These are phyloP conservation scores for Globisporangium mamillatum DNA, from an alignment of 352 stramenopile genomes.

Conservation along the genomic window DNA sequence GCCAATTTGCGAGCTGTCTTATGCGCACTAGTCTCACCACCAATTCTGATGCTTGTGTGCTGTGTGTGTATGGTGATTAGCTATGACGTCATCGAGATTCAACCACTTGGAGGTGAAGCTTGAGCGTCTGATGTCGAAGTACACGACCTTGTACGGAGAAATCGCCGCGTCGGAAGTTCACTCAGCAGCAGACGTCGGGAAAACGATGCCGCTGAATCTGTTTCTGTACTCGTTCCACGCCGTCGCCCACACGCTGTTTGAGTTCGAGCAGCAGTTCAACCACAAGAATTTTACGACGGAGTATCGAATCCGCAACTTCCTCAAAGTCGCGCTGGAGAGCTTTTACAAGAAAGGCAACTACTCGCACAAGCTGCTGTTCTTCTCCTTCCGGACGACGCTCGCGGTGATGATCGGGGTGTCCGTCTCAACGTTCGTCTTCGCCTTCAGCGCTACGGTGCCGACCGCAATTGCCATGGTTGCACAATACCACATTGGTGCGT, in stretches of 20 bases:
- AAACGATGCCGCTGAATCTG: constrained; percentile 72
- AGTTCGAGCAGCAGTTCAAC: constrained; percentile 72
- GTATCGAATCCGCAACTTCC: constrained; percentile 49
- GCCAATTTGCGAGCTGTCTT: no score
- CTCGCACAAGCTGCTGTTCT: constrained; percentile 41
- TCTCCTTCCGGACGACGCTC: constrained; percentile 61
- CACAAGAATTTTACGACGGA: constrained; percentile 59
- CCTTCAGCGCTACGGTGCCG: constrained; percentile 58
- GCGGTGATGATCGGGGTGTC: constrained; percentile 55
- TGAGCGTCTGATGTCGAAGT: constrained; percentile 53
- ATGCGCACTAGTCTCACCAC: no score
- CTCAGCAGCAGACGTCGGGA: constrained; percentile 46
- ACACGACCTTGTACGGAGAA: constrained; percentile 52
- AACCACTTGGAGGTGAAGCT: constrained; percentile 48
- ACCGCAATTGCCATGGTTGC: constrained; percentile 73
- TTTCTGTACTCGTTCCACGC: constrained; percentile 82
- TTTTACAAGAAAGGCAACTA: constrained; percentile 47
- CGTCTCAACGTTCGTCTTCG: constrained; percentile 71
- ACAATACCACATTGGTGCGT: constrained; percentile 50
- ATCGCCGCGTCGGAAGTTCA: constrained; percentile 30
- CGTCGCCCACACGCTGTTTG: constrained; percentile 53
- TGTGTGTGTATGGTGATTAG: neutral
- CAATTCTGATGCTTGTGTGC: no score
- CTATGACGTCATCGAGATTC: constrained; percentile 49
- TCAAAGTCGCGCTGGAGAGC: constrained; percentile 39